Conservation (phyloP, 2,329 filamentous ascomycete genomes). For the Catunica adiposa region DNA sequence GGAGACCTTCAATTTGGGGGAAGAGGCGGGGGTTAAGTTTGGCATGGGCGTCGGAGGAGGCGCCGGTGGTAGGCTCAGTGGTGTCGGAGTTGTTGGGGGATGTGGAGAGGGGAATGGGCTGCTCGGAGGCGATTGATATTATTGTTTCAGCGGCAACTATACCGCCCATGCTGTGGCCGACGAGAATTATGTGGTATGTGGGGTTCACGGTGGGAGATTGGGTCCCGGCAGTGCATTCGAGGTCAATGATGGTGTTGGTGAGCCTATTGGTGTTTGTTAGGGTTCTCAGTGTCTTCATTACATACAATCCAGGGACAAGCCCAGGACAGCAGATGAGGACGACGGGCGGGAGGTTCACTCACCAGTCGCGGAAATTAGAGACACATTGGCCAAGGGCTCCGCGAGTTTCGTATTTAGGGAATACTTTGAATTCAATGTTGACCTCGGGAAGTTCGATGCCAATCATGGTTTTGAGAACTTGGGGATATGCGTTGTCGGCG, state of each 20-base stretch:
- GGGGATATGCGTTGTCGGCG: constrained; percentile 47
- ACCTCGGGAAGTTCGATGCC: constrained; percentile 51
- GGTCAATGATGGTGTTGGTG: constrained; percentile 79
- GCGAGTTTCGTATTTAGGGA: constrained; percentile 68
- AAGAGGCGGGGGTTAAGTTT: constrained; percentile 55
- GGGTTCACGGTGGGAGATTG: constrained; percentile 75
- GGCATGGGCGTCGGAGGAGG: constrained; percentile 17
- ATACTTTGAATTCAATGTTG: constrained; percentile 50
- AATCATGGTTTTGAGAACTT: constrained; percentile 49
- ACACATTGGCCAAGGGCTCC: constrained; percentile 60
- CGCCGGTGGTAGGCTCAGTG: constrained; percentile 7
- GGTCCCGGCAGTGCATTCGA: constrained; percentile 69
- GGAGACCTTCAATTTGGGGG: constrained; percentile 74
- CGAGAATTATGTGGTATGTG: constrained; percentile 62
- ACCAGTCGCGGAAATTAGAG: constrained; percentile 60
- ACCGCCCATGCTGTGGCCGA: constrained; percentile 84
- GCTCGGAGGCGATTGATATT: constrained; percentile 48
- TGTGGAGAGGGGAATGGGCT: constrained; percentile 32
- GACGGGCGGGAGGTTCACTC: constrained; percentile 17
- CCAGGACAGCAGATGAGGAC: neutral
- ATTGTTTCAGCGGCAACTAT: constrained; percentile 86
- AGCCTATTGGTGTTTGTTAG: constrained; percentile 40
- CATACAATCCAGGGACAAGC: neutral
- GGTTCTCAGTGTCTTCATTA: neutral
- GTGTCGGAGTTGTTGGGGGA: constrained; percentile 20